Base-by-base conservation (phyloP, 129 eudicot species). In the carrot (Daucus carota) region DNA sequence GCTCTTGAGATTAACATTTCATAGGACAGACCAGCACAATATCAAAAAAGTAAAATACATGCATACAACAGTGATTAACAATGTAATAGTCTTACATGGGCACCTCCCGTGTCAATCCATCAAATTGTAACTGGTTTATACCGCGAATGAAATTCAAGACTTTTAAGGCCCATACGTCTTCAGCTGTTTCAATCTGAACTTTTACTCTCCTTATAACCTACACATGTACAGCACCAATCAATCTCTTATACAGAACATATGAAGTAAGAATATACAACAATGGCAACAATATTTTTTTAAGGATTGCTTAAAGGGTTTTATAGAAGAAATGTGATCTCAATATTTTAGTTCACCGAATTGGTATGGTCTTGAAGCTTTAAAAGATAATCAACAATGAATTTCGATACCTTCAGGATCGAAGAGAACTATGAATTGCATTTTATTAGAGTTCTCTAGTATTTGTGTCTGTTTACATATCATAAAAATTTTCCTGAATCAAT, bases 81-180 rank as follows among this genome's bases (percentile, higher is more conserved):
- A 70, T 70, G 32, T 18, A 22, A 3, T 13, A 9, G 3, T 2
- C 98, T 88, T 82, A 92, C 98, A 92, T 24, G 18, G 98, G 96
- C 76, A 92, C 48, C 81, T 92, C 98, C 29, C 98, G 96, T 57
- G 98, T 90, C 76, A 92, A 85, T 80, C 98, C 96, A 3, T 90
- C 92, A 41, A 88, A 76, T 76, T 81, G 31, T 70, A 92, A 83
- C 57, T 92, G 98, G 73, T 86, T 88, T 70, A 81, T 85, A 75
- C 98, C 90, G 34, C 83, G 72, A 65, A 92, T 92, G 48, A 92
- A 92, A 80, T 90, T 90, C 47, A 88, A 78, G 79, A 92, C 50
- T 78, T 92, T 92, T 60, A 92, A 72, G 18, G 98, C 98, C 98
- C 97, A 92, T 65, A 46, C 83, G 77, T 92, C 96, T 86, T 92